Evolutionary conservation across 2,329 filamentous ascomycete genomes (phyloP).

Genomic region (Cladophialophora bantiana): DNA sequence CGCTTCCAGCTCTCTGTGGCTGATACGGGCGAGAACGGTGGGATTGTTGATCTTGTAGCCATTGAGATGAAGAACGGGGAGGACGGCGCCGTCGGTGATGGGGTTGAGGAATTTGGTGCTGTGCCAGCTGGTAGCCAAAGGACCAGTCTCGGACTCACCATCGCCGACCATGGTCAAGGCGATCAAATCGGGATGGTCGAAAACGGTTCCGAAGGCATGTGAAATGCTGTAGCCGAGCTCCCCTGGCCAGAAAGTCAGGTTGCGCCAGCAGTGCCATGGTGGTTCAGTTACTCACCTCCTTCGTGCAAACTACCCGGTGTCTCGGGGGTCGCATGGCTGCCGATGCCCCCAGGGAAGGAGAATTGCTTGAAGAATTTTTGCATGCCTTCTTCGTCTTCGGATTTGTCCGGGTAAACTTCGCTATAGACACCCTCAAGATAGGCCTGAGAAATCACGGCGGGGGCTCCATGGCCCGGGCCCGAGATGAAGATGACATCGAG

Average conservation of each 20-base stretch:
- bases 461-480: slow-evolving; percentile 79
- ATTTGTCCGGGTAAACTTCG: slow-evolving; percentile 77
- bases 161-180: slow-evolving; percentile 80
- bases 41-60: slow-evolving; percentile 88
- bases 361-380: slow-evolving; percentile 82
- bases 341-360: slow-evolving; percentile 80
- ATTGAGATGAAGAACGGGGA: slow-evolving; percentile 79
- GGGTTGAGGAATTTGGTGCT: slow-evolving; percentile 84
- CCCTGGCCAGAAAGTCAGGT: slow-evolving; percentile 10
- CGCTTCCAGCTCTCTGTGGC: slow-evolving; percentile 73
- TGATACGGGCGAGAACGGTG: slow-evolving; percentile 74
- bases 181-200: slow-evolving; percentile 76
- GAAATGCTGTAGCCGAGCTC: slow-evolving; percentile 83
- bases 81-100: slow-evolving; percentile 76
- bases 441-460: slow-evolving; percentile 75
- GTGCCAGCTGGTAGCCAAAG: slow-evolving; percentile 80
- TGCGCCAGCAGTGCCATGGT: not conserved
- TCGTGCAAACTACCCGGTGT: slow-evolving; percentile 80
- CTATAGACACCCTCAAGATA: slow-evolving; percentile 80
- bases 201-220: slow-evolving; percentile 79
- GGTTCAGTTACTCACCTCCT: slow-evolving; percentile 59
- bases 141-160: slow-evolving; percentile 81
- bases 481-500: slow-evolving; percentile 76
- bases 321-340: slow-evolving; percentile 79
- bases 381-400: slow-evolving; percentile 72